Base-by-base conservation (phyloP, 1,139 yeast species). In the Suhomyces yuchorum region DNA sequence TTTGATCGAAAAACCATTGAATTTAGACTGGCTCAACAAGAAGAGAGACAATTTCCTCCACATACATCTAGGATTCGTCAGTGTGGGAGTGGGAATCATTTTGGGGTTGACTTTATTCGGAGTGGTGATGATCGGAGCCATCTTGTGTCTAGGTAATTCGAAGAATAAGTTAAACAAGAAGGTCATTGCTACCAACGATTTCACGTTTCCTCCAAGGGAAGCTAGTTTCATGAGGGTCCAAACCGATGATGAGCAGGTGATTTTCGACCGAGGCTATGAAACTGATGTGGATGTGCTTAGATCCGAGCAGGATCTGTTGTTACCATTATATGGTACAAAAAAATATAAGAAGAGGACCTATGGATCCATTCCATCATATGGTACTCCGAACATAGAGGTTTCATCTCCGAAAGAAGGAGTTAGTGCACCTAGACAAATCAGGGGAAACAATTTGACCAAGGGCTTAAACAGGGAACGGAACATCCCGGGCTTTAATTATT, bases 41-140 rank as follows among this genome's bases (percentile, higher is more conserved):
- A 56, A 56, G 26, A 50, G 42, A 49, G 78, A 73, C 34, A 44
- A 46, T 20, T 60, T 63, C 46, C 71, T 82, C 41, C 85, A 80
- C 51, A 65, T 87, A 23, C 85, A 79, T 51, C 66, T 86, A 33
- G 91, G 92, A 3, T 75, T 82, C 49, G 73, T 84, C 9, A 86
- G 92, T 24, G 70, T 86, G 37, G 84, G 85, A 1, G 65, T 85
- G 22, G 95, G 93, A 4, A 68, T 85, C 4, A 66, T 85, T 0
- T 58, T 84, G 11, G 92, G 93, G 0, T 68, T 82, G 37, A 58
- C 81, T 3, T 49, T 71, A 8, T 70, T 72, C 55, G 75, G 74
- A 2, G 58, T 61, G 2, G 58, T 72, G 1, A 58, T 70, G 57
- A 52, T 68, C 26, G 59, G 64, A 1, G 57, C 70, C 1, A 56